These are phyloP conservation scores for Beauveria brongniartii DNA, from an alignment of 2,329 filamentous ascomycete species.

Conservation along the genomic window DNA sequence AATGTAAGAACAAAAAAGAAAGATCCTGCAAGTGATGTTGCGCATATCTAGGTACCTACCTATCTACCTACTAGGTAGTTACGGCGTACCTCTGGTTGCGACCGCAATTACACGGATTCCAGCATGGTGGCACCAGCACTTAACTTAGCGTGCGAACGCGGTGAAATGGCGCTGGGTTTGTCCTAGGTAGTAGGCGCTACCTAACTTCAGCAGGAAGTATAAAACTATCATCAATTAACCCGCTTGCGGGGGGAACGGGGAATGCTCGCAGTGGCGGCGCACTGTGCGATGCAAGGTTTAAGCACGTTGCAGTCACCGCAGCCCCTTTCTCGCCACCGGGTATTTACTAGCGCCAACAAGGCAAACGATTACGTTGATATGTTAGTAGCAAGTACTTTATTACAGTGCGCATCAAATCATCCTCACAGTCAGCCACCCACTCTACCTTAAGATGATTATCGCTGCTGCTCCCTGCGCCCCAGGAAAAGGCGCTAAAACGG, in stretches of 20 bases:
- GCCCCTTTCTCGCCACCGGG: neutral
- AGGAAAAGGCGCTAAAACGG: conserved; percentile 2
- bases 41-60: no score
- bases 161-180: no score
- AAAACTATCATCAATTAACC: neutral
- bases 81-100: no score
- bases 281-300: neutral
- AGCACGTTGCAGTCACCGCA: neutral
- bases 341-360: neutral
- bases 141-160: no score
- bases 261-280: neutral
- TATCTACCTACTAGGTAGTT: no score
- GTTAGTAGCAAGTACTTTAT: neutral
- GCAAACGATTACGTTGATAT: neutral
- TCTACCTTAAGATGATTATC: neutral
- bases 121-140: no score
- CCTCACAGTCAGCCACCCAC: neutral
- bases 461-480: neutral
- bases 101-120: no score
- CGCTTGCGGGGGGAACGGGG: conserved; percentile 2
- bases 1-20: no score
- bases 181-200: no score
- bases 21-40: no score
- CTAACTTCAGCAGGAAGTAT: no score
- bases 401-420: neutral